Conservation (phyloP, 331 rosid species). For the Prunus yedoensis region DNA sequence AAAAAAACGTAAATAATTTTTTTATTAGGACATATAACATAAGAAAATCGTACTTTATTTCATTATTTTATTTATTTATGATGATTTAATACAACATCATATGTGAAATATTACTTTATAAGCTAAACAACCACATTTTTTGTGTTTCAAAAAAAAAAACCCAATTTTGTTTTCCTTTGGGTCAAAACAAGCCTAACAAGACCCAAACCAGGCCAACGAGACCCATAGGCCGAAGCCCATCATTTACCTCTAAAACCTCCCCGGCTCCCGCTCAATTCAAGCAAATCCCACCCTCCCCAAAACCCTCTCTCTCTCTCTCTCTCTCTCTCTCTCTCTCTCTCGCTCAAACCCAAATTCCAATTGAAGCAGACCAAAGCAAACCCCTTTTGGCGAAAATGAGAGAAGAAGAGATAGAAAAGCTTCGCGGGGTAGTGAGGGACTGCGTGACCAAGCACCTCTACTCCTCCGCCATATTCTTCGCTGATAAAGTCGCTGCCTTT, state of each 20-base stretch:
- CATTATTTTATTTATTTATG: too few species aligned
- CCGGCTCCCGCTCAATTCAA: slow-evolving; percentile 12
- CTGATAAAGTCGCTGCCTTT: slow-evolving; percentile 88
- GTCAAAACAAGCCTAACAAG: neutral
- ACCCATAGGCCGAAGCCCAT: neutral
- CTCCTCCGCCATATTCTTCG: slow-evolving; percentile 95
- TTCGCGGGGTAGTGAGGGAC: slow-evolving; percentile 87
- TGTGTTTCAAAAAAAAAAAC: too few species aligned
- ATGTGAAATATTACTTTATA: too few species aligned
- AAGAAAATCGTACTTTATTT: too few species aligned
- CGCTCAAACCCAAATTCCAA: neutral
- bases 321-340: neutral
- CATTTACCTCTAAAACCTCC: neutral
- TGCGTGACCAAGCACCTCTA: slow-evolving; percentile 93
- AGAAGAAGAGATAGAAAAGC: slow-evolving; percentile 88
- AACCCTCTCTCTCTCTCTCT: neutral
- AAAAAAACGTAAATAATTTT: too few species aligned
- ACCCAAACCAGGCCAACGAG: neutral
- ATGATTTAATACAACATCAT: too few species aligned
- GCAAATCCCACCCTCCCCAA: neutral
- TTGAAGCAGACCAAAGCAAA: neutral
- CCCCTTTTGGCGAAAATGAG: slow-evolving; percentile 43
- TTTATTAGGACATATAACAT: too few species aligned
- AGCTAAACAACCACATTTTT: too few species aligned
- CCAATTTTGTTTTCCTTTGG: too few species aligned